Base-by-base conservation (phyloP, 2,329 filamentous ascomycete species). In the Ciborinia camelliae region DNA sequence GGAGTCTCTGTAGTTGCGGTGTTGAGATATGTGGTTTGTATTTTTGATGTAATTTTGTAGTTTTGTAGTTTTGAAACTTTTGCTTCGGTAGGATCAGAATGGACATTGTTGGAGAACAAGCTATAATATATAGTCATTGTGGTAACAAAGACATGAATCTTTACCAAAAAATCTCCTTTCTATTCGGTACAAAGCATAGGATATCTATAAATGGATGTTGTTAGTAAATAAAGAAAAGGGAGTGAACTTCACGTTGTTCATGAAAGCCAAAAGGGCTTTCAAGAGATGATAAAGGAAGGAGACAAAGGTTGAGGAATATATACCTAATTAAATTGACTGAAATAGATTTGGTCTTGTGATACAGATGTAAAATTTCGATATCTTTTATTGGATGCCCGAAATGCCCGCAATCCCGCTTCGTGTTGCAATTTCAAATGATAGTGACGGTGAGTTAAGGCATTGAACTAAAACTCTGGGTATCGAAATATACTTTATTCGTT, bases 401-500 rank as follows among this genome's bases (percentile, higher is more conserved):
- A 2, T 26, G 20, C 26, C 9, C 18, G 8, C 28, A 47, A 47
- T 26, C 5, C 41, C 30, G n/a, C 14, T 14, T 20, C 35, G 8
- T 26, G 6, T 47, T 47, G 4, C 15, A 47, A 28, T 20, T 35
- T 12, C n/a, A 47, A 32, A 35, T 26, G 15, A 35, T 23, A 37
- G 10, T 5, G 8, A 26, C 30, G 12, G n/a, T 10, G 0, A 23
- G 14, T 35, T 26, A 32, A 58, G n/a, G 14, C 20, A 32, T 23
- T 58, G 28, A 47, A 26, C 10, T 2, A 47, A 47, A 47, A 4
- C n/a, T 30, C n/a, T 18, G n/a, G n/a, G 26, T 53, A 15, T 43
- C 30, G 23, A 35, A 53, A 35, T 43, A 52, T 20, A 26, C 12
- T 43, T 69, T 48, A 70, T 48, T 70, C 65, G 61, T 75, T 75